These are phyloP conservation scores for Sphagnurus paluster DNA, from an alignment of 1,284 basidiomycete species.

Conservation along the genomic window DNA sequence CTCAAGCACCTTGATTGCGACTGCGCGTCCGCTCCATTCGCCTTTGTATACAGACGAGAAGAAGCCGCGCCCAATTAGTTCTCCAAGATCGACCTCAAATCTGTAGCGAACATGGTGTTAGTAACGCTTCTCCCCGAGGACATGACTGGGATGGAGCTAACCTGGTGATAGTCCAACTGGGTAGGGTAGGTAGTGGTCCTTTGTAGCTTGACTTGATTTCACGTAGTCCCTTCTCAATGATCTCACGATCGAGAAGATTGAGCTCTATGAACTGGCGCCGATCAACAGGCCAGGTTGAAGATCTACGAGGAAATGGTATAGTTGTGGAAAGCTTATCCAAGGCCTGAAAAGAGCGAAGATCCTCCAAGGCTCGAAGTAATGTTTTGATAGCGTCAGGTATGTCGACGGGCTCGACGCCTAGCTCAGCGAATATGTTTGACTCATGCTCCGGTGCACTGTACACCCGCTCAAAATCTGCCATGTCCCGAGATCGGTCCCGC, in stretches of 20 bases:
- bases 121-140: background rate
- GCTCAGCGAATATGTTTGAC: constrained; percentile 62
- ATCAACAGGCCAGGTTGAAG: constrained; percentile 13
- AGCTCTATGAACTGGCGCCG: background rate
- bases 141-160: constrained; percentile 24
- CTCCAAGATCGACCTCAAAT: constrained; percentile 49
- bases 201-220: constrained; percentile 49
- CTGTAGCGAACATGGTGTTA: constrained; percentile 7
- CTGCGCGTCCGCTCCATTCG: constrained; percentile 55
- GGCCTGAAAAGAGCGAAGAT: background rate
- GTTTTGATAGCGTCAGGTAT: constrained; percentile 80
- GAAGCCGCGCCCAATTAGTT: constrained; percentile 67
- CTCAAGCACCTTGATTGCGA: constrained; percentile 60
- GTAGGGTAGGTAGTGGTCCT: constrained; percentile 45
- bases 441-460: constrained; percentile 54
- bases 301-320: constrained; percentile 1
- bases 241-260: constrained; percentile 39
- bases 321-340: constrained; percentile 8
- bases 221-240: constrained; percentile 49
- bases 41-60: constrained; percentile 72
- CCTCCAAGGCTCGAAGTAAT: constrained; percentile 66
- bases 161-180: constrained; percentile 74
- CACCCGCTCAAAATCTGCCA: constrained; percentile 49
- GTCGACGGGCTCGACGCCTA: constrained; percentile 59
- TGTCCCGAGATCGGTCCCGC: constrained; percentile 52